Evolutionary conservation across 257 asterid genomes (phyloP).

Genomic region (Eucommia ulmoides): DNA sequence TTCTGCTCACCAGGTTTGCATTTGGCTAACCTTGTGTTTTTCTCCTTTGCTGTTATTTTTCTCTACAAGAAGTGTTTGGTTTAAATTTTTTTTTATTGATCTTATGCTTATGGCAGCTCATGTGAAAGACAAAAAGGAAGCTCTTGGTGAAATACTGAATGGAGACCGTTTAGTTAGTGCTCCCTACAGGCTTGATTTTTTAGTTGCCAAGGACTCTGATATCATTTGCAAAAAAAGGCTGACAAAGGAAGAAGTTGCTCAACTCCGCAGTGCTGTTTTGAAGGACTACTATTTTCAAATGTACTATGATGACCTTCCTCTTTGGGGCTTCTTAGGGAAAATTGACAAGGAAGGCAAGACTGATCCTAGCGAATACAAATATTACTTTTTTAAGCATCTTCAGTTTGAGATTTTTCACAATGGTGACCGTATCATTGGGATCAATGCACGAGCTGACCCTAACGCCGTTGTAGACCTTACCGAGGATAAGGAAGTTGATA

Average conservation of each 20-base stretch:
- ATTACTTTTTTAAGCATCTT: conserved; percentile 28
- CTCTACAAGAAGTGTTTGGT: neutral
- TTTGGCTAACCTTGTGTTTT: neutral
- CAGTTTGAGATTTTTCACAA: conserved; percentile 30
- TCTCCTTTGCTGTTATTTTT: neutral
- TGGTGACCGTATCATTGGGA: conserved; percentile 26
- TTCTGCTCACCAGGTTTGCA: conserved; percentile 36
- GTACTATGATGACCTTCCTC: conserved; percentile 31
- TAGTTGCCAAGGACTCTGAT: conserved; percentile 23
- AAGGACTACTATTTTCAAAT: conserved; percentile 33
- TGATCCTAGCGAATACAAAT: conserved; percentile 22
- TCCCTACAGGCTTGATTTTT: conserved; percentile 26
- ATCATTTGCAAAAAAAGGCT: conserved; percentile 24
- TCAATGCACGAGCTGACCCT: conserved; percentile 30
- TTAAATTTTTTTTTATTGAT: neutral
- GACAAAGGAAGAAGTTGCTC: conserved; percentile 20
- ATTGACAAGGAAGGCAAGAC: conserved; percentile 24
- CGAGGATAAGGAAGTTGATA: conserved; percentile 26
- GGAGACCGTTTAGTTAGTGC: conserved; percentile 34
- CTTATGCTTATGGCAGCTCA: conserved; percentile 11
- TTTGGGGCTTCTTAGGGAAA: conserved; percentile 35
- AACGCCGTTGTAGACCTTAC: conserved; percentile 25
- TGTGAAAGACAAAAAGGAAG: conserved; percentile 29
- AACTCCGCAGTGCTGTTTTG: conserved; percentile 25
- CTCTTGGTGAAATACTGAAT: conserved; percentile 33